Base-by-base conservation (phyloP, 2,329 filamentous ascomycete genomes). In the Claviceps capensis region DNA sequence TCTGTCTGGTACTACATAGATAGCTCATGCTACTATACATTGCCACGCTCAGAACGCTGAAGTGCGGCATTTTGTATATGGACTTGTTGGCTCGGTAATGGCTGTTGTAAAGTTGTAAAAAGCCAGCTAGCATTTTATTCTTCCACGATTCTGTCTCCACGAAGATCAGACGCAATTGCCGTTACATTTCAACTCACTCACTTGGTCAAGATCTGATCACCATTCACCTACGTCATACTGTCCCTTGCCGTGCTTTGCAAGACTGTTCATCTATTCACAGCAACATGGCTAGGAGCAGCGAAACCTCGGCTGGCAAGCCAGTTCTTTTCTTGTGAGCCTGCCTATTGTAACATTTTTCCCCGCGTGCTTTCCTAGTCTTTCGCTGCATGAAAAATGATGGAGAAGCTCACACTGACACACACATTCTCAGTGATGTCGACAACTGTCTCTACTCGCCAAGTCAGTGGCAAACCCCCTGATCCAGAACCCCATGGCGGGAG, bases 401-500 rank as follows among this genome's bases (percentile, higher is more conserved):
- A 17, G 7, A n/a, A n/a, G 23, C 2, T 23, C 5, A 14, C 16
- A 19, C 23, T n/a, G 22, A 37, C 38, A 38, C 14, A 22, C 47
- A 14, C 14, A 47, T 16, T 7, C 17, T 80, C 67, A 97, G 96
- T 64, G 93, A 98, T 65, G 97, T 98, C 63, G 93, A 98, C 75
- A 98, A 98, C 65, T 98, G 94, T 69, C 79, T 97, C 52, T 97
- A 96, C 63, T 82, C 90, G 0, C 89, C 85, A 69, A 90, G 87
- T 89, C 63, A 68, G 78, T 65, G 45, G 45, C 3, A 47, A 7
- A 4, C 26, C 11, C 41, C 17, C 9, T 5, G 11, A 9, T 47
- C n/a, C 6, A 38, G 5, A 7, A 16, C 2, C 30, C 43, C 7
- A 4, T 26, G 19, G 19, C 49, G 13, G 43, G 49, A 26, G 40